A percentile compares a stretch with the other conserved stretches of the same genome.
Evolutionary conservation across 768 basidiomycete species (phyloP).

Genomic region (Russula sp.): DNA sequence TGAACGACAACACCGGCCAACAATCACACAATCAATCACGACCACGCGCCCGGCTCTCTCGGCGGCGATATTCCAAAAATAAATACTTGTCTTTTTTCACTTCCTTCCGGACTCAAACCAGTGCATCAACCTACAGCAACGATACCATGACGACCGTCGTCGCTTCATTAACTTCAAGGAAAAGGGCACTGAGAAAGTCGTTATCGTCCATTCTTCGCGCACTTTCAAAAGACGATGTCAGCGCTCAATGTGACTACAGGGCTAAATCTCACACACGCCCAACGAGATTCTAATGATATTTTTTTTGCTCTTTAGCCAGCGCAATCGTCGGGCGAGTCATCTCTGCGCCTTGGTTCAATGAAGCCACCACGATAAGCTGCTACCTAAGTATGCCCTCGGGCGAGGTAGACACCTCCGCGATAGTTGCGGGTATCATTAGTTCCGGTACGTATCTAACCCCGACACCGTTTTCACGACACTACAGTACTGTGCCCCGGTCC

Average conservation of each 20-base stretch:
- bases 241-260: conserved; percentile 49
- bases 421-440: conserved; percentile 47
- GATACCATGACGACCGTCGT: background rate
- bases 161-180: conserved; percentile 32
- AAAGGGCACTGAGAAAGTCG: conserved; percentile 46
- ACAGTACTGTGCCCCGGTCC: background rate
- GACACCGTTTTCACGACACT: too few species aligned
- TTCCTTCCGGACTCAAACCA: too few species aligned
- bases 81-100: too few species aligned
- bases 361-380: conserved; percentile 52
- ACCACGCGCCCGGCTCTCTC: too few species aligned
- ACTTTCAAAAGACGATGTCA: conserved; percentile 38
- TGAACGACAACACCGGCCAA: too few species aligned
- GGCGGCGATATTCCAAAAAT: too few species aligned
- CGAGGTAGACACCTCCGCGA: conserved; percentile 51
- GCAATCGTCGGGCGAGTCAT: conserved; percentile 43
- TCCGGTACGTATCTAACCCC: conserved; percentile 43
- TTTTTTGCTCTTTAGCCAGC: conserved; percentile 31
- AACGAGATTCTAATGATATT: conserved; percentile 9
- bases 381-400: conserved; percentile 74
- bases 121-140: too few species aligned
- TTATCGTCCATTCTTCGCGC: conserved; percentile 39
- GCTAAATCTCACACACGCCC: background rate
- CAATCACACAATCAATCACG: too few species aligned
- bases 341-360: conserved; percentile 43